Evolutionary conservation across 805 yeast species (phyloP), one percentile per base, ranked within the genome.

Genomic region (Komagataella phaffii): DNA sequence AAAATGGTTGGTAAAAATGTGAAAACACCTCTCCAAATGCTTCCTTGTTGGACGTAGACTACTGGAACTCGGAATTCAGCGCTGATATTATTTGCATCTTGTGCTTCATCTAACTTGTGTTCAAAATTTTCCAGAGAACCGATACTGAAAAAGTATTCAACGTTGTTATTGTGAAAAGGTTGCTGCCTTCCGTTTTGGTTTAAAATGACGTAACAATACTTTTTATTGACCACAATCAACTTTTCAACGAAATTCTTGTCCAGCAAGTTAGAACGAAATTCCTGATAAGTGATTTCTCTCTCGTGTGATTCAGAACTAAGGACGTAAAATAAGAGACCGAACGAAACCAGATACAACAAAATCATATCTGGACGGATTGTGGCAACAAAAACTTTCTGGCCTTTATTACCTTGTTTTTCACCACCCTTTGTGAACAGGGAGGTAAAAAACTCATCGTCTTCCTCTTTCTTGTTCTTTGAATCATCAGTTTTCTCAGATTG

Each of bases 121-220:
- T 93, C 99, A 66, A 93, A 93, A 36, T 81, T 73, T 51, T 89
- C 97, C 19, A 90, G 80, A 1, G 95, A 84, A 7, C 99, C 99
- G 59, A 93, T 87, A 12, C 81, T 77, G 71, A 93, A 93, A 58
- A 67, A 76, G 49, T 72, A 74, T 21, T 66, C 66, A 52, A 59
- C 66, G 14, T 59, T 54, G 3, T 62, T 59, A 5, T 71, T 69
- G n/a, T 64, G 65, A 46, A 52, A 45, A 46, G 58, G 61, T 17
- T 60, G 65, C 44, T 61, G 60, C n/a, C 61, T 59, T 7, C 70
- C 52, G 12, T 58, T 52, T 7, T 63, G 51, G 36, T 64, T 59
- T 43, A 69, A 66, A 56, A 77, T 81, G 2, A 91, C 85, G 51
- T 83, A 76, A 6, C 88, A 99, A 49, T 75, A 74, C 10, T 79